Conservation (phyloP, 306 rosid genomes). For the Prosopis cineraria region DNA sequence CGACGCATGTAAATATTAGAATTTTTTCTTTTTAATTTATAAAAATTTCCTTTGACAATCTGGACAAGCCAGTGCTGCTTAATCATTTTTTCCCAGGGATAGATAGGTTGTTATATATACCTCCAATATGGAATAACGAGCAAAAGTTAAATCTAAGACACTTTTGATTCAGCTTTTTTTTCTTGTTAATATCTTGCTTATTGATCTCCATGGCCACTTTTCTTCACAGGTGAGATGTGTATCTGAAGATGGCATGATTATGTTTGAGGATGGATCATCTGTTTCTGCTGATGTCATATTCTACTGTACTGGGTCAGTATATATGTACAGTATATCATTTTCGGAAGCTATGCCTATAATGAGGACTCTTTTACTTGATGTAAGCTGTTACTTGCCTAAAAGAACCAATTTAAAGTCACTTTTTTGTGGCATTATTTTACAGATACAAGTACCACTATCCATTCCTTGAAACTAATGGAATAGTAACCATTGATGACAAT, state of each 20-base stretch:
- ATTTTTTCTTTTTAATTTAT: no score
- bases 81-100: not conserved
- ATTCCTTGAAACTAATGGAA: constrained; percentile 42
- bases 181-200: not conserved
- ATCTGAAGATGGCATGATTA: constrained; percentile 40
- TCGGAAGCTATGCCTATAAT: not conserved
- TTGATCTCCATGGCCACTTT: not conserved
- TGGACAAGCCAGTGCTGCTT: not conserved
- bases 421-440: constrained; percentile 16
- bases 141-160: not conserved
- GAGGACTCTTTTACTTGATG: not conserved
- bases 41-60: not conserved
- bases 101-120: not conserved
- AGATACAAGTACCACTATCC: constrained; percentile 44
- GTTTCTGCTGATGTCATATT: constrained; percentile 41
- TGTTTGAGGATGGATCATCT: constrained; percentile 46
- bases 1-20: no score
- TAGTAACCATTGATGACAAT: constrained; percentile 38
- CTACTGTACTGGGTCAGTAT: constrained; percentile 45
- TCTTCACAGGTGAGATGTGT: constrained; percentile 29
- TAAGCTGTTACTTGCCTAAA: not conserved
- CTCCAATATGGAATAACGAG: not conserved
- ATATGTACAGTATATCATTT: not conserved
- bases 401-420: not conserved
- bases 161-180: no score